Percentiles rank a stretch among this genome's conserved stretches.
These are phyloP conservation scores for Isoetes taiwanensis DNA, from an alignment of 75 land plant genomes.

Conservation along the genomic window DNA sequence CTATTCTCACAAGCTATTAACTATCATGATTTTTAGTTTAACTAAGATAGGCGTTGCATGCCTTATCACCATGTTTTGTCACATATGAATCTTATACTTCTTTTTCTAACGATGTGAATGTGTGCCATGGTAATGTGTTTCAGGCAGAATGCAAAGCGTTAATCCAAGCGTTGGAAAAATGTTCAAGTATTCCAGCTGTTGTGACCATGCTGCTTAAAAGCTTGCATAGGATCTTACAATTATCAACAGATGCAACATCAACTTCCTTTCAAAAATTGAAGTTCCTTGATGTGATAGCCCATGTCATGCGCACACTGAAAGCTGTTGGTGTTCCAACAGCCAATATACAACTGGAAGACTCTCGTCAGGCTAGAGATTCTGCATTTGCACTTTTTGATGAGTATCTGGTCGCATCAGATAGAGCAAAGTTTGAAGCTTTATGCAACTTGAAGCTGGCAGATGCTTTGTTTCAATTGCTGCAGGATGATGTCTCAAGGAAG, in stretches of 20 bases:
- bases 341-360: neutral
- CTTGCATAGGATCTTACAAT: constrained; percentile 61
- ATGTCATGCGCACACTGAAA: constrained; percentile 63
- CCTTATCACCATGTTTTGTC: too few relatives aligned
- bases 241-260: constrained; percentile 55
- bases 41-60: too few relatives aligned
- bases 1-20: too few relatives aligned
- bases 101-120: too few relatives aligned
- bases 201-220: constrained; percentile 58
- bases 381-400: constrained; percentile 47
- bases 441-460: constrained; percentile 41
- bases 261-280: constrained; percentile 52
- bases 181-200: constrained; percentile 52
- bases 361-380: constrained; percentile 12
- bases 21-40: too few relatives aligned
- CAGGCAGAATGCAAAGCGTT: constrained; percentile 80
- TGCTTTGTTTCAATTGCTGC: constrained; percentile 73
- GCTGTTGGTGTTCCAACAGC: constrained; percentile 26
- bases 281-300: constrained; percentile 49
- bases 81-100: too few relatives aligned
- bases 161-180: constrained; percentile 65
- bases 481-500: constrained; percentile 47
- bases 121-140: neutral
- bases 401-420: constrained; percentile 43
- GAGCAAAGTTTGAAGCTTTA: constrained; percentile 45